Percentiles rank a stretch among this genome's conserved stretches.
Evolutionary conservation across 1,139 yeast genomes (phyloP).

Genomic region (Geotrichum aggregatum): DNA sequence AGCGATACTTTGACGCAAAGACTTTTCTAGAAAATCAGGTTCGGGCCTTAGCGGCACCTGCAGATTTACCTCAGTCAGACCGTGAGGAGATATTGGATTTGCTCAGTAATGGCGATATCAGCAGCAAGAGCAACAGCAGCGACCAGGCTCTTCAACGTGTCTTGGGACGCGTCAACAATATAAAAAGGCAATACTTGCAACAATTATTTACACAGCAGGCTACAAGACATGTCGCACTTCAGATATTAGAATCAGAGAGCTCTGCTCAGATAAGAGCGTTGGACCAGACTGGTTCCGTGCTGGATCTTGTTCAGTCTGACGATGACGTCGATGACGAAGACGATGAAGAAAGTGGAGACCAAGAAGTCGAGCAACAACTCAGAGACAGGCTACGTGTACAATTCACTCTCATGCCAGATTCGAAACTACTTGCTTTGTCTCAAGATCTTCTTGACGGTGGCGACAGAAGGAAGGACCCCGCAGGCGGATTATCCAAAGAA

Average conservation of each 20-base stretch:
- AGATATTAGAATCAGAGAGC: constrained; percentile 10
- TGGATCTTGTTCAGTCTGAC: constrained; percentile 14
- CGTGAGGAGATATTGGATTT: not conserved
- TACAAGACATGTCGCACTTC: constrained; percentile 16
- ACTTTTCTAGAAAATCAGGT: constrained; percentile 9
- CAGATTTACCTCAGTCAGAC: constrained; percentile 5
- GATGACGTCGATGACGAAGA: constrained; percentile 2
- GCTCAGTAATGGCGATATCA: not conserved
- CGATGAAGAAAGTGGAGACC: not conserved
- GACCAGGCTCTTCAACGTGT: constrained; percentile 9
- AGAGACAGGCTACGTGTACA: constrained; percentile 8
- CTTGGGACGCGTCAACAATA: constrained; percentile 8
- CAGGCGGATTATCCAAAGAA: constrained; percentile 4
- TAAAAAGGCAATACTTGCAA: constrained; percentile 9
- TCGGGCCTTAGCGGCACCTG: not conserved
- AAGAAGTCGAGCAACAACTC: constrained; percentile 7
- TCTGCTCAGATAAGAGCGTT: constrained; percentile 11
- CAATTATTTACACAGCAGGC: constrained; percentile 16
- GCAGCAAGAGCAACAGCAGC: not conserved
- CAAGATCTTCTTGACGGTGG: constrained; percentile 12
- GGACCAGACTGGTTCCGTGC: constrained; percentile 7
- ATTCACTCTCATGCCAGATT: constrained; percentile 6
- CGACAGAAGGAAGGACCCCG: not conserved
- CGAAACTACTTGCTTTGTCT: constrained; percentile 1
- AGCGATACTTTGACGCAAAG: constrained; percentile 8